phyloP scores from a whole-genome alignment of 1,139 yeast genomes.

The Candida glucosophila region DNA sequence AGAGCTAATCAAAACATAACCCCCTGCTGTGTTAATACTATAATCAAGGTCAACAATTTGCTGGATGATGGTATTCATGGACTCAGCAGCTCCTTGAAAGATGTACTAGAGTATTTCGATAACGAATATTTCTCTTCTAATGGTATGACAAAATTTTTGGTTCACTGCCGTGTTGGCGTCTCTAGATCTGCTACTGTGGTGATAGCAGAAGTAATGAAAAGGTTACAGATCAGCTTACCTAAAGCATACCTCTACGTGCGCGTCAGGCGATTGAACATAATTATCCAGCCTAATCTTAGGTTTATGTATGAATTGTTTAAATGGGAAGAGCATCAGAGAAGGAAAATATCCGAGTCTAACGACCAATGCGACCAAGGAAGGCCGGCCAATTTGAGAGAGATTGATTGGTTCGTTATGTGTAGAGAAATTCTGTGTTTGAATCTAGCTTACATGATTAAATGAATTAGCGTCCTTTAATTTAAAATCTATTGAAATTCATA shows the following conservation, averaged over 20 bases:
- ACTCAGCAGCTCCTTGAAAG: slow-evolving; percentile 25
- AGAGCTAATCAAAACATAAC: slow-evolving; percentile 8
- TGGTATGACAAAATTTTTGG: slow-evolving; percentile 28
- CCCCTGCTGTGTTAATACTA: slow-evolving; percentile 18
- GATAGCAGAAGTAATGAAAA: slow-evolving; percentile 40
- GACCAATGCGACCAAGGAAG: too few species aligned
- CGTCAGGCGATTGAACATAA: slow-evolving; percentile 37
- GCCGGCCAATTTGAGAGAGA: slow-evolving; percentile 39
- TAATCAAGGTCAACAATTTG: slow-evolving; percentile 36
- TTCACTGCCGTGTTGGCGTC: slow-evolving; percentile 46
- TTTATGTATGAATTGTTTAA: slow-evolving; percentile 43
- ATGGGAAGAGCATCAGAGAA: slow-evolving; percentile 34
- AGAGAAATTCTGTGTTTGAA: slow-evolving; percentile 75
- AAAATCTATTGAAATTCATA: too few species aligned
- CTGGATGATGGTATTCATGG: slow-evolving; percentile 45
- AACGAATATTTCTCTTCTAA: slow-evolving; percentile 17
- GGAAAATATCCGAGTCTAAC: slow-evolving; percentile 8
- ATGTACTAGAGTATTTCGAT: slow-evolving; percentile 27
- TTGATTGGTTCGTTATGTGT: slow-evolving; percentile 89
- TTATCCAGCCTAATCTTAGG: slow-evolving; percentile 40
- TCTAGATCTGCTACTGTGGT: slow-evolving; percentile 42
- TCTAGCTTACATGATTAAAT: slow-evolving; percentile 56
- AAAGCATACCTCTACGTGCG: slow-evolving; percentile 38
- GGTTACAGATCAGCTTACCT: slow-evolving; percentile 28
- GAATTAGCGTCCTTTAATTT: slow-evolving; percentile 1